phyloP scores from a whole-genome alignment of 78 protist species.

The Paulinella micropora region DNA sequence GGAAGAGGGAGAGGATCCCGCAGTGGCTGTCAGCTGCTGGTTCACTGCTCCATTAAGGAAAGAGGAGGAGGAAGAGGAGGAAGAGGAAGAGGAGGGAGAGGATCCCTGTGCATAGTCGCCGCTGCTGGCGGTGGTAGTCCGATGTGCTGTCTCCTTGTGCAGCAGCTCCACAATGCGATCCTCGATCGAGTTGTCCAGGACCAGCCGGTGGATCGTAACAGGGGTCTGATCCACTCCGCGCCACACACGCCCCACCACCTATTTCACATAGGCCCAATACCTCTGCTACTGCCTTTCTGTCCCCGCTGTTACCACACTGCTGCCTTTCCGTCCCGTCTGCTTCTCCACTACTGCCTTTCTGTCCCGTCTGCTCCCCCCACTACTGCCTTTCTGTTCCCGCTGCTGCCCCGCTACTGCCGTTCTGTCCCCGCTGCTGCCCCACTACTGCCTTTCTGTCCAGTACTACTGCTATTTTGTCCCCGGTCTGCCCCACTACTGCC shows the following conservation, averaged over 20 bases:
- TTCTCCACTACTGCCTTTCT: too few relatives aligned
- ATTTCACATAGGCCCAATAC: not conserved
- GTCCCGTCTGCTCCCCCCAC: too few relatives aligned
- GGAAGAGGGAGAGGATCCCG: not conserved
- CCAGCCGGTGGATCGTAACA: not conserved
- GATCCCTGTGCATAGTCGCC: not conserved
- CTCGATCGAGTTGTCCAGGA: not conserved
- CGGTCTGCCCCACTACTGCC: too few relatives aligned
- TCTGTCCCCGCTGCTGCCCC: too few relatives aligned
- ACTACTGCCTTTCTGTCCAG: too few relatives aligned
- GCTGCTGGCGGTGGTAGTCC: not conserved
- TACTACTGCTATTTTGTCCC: too few relatives aligned
- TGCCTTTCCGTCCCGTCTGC: too few relatives aligned
- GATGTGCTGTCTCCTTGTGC: not conserved
- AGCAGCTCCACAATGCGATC: not conserved
- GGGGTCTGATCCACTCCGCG: not conserved
- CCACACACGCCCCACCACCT: not conserved
- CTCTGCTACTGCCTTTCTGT: not conserved
- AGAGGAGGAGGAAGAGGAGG: not conserved
- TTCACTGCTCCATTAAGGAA: not conserved
- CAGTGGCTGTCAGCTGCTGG: not conserved
- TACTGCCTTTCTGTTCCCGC: too few relatives aligned
- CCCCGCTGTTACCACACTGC: too few relatives aligned
- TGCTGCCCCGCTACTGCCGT: too few relatives aligned
- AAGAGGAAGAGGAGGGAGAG: not conserved